These are phyloP conservation scores for Alternaria sp. DNA, from an alignment of 2,329 filamentous ascomycete genomes.

Conservation along the genomic window DNA sequence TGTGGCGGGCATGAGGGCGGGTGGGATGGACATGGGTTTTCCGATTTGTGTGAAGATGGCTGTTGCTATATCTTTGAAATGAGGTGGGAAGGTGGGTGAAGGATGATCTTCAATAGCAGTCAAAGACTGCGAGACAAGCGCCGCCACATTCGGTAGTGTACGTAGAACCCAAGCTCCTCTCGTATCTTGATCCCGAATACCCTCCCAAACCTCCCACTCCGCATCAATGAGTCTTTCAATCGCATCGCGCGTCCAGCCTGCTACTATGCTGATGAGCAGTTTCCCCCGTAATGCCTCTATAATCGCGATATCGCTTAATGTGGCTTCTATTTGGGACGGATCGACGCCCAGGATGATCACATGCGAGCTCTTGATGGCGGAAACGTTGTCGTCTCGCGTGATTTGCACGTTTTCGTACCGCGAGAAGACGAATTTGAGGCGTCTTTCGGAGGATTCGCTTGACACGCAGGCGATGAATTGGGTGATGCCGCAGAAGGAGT, in stretches of 20 bases:
- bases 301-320: neutral
- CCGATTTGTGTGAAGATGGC: constrained; percentile 36
- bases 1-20: constrained; percentile 34
- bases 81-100: constrained; percentile 16
- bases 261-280: neutral
- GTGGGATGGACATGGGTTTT: constrained; percentile 26
- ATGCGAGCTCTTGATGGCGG: neutral
- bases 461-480: neutral
- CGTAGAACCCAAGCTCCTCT: constrained; percentile 44
- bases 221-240: neutral
- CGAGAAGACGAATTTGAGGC: neutral
- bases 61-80: constrained; percentile 23
- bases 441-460: neutral
- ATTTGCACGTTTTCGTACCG: neutral
- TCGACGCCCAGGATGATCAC: neutral
- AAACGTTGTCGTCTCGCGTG: neutral
- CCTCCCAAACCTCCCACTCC: neutral
- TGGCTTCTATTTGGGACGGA: neutral
- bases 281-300: neutral
- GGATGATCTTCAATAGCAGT: constrained; percentile 42
- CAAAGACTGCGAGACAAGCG: constrained; percentile 53
- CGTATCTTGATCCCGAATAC: no score
- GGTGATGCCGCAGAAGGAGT: neutral
- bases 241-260: neutral
- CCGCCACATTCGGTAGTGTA: constrained; percentile 55